Evolutionary conservation across 2,329 filamentous ascomycete genomes (phyloP).

Genomic region (Fusarium kyushuense): DNA sequence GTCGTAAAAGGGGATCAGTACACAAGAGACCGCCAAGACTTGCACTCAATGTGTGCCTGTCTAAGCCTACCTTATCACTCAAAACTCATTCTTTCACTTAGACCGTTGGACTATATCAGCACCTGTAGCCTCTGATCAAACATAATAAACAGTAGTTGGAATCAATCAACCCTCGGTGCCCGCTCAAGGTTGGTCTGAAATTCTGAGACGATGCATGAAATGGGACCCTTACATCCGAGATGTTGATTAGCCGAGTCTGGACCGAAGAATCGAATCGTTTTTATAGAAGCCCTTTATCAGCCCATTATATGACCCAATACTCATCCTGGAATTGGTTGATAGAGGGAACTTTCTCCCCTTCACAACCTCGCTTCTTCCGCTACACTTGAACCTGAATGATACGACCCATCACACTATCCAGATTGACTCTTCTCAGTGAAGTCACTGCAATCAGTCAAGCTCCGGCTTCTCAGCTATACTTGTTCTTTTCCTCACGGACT

Average conservation of each 20-base stretch:
- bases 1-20: background rate
- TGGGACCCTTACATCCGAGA: conserved; percentile 43
- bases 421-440: background rate
- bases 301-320: conserved; percentile 13
- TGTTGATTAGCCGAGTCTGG: conserved; percentile 44
- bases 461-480: no score
- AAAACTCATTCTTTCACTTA: no score
- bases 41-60: background rate
- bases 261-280: conserved; percentile 38
- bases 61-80: background rate
- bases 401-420: background rate
- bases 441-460: no score
- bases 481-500: no score
- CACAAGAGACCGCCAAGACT: conserved; percentile 29
- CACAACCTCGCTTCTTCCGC: background rate
- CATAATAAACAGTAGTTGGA: background rate
- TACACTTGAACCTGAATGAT: background rate
- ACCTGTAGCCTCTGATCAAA: no score
- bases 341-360: background rate
- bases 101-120: no score
- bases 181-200: conserved; percentile 5
- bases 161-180: background rate
- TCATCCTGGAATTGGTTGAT: background rate
- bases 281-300: conserved; percentile 20
- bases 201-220: conserved; percentile 18